Conservation (phyloP, 768 basidiomycete genomes). For the Atractiella rhizophila region DNA sequence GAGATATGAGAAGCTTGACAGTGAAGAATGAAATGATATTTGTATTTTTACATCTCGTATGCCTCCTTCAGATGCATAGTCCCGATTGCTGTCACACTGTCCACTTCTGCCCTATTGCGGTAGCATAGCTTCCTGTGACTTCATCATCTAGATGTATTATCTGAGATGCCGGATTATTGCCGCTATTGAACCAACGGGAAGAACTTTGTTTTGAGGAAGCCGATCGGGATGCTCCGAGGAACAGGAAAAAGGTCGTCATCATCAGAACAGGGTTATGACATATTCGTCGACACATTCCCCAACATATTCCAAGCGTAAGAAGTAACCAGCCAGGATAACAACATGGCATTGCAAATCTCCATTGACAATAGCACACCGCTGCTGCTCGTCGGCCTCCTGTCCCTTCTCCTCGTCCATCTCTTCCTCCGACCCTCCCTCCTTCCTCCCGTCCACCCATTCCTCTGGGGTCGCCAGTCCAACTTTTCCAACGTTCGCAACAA, state of each 20-base stretch:
- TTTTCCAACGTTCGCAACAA: not conserved
- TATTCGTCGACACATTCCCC: not conserved
- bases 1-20: not conserved
- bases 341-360: not conserved
- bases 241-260: not conserved
- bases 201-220: not conserved
- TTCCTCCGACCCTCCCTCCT: constrained; percentile 6
- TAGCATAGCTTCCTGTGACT: not conserved
- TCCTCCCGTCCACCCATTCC: constrained; percentile 6
- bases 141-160: not conserved
- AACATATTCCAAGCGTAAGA: too few species aligned
- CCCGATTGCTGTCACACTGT: not conserved
- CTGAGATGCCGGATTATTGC: not conserved
- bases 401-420: constrained; percentile 3
- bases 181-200: not conserved
- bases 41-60: not conserved
- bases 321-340: too few species aligned
- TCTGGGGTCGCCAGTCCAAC: constrained; percentile 7
- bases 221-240: not conserved
- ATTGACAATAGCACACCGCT: constrained; percentile 1
- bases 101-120: not conserved
- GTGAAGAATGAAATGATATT: not conserved
- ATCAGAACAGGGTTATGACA: not conserved
- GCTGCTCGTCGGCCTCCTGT: not conserved
- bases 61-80: not conserved